phyloP scores from a whole-genome alignment of 441 rosid genomes.

The Populus hybrid region DNA sequence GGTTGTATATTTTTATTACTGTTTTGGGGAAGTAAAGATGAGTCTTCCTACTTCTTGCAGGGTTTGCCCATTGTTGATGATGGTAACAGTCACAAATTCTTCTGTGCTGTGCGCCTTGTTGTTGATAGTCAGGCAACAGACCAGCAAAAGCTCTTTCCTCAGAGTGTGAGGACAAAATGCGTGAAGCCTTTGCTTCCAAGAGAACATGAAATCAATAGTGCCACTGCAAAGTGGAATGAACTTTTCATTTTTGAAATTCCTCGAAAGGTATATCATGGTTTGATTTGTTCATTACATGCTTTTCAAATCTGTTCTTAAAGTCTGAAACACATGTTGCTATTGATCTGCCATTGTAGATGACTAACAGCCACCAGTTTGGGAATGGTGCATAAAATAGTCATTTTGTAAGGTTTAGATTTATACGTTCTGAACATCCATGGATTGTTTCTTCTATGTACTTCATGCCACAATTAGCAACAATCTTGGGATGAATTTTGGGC shows the following conservation, averaged over 20 bases:
- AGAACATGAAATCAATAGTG: conserved; percentile 36
- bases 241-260: conserved; percentile 97
- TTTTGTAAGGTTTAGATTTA: neutral
- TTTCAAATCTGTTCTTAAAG: neutral
- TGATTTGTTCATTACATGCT: neutral
- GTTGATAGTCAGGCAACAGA: conserved; percentile 78
- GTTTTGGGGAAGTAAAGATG: conserved; percentile 13
- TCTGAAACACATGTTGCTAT: neutral
- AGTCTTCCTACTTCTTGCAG: conserved; percentile 50
- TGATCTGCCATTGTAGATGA: neutral
- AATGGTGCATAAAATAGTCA: neutral
- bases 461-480: neutral
- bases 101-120: conserved; percentile 86
- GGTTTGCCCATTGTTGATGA: conserved; percentile 80
- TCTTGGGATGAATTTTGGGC: neutral
- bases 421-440: neutral
- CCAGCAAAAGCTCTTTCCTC: conserved; percentile 93
- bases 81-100: conserved; percentile 89
- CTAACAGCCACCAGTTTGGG: neutral
- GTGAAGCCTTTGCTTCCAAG: conserved; percentile 64
- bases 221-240: conserved; percentile 91
- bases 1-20: neutral
- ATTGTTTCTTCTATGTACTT: neutral
- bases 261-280: conserved; percentile 46
- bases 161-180: conserved; percentile 99